Percentiles rank a stretch among this genome's conserved stretches.
Conservation (phyloP, 2,329 filamentous ascomycete genomes). For the Exophiala dermatitidis region DNA sequence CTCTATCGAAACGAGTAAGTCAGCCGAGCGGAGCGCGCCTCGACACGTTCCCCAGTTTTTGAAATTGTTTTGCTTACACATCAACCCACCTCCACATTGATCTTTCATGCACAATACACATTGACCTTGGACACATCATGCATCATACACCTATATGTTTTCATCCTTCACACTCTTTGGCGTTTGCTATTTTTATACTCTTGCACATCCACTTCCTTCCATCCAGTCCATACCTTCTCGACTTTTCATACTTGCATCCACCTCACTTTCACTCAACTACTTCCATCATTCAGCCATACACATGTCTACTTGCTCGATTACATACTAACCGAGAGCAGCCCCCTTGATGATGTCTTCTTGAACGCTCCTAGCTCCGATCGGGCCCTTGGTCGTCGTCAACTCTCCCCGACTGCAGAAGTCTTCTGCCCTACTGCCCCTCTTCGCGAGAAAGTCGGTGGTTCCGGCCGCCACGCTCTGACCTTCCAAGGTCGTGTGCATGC, state of each 20-base stretch:
- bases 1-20: neutral
- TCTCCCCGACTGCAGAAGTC: constrained; percentile 25
- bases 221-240: neutral
- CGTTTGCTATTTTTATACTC: neutral
- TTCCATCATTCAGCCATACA: neutral
- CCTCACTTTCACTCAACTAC: constrained; percentile 1
- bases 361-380: constrained; percentile 33
- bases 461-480: too few relatives aligned
- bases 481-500: too few relatives aligned
- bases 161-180: neutral
- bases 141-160: neutral
- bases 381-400: constrained; percentile 1
- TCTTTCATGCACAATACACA: neutral
- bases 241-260: neutral
- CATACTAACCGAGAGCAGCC: constrained; percentile 16
- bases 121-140: neutral
- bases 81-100: neutral
- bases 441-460: too few relatives aligned
- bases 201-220: neutral
- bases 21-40: neutral
- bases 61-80: neutral
- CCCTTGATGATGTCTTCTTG: constrained; percentile 30
- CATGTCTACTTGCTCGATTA: neutral
- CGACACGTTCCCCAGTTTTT: neutral
- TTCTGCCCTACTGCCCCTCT: constrained; percentile 16